These are phyloP conservation scores for Lepidium africanum DNA, from an alignment of 345 rosid species.

Conservation along the genomic window DNA sequence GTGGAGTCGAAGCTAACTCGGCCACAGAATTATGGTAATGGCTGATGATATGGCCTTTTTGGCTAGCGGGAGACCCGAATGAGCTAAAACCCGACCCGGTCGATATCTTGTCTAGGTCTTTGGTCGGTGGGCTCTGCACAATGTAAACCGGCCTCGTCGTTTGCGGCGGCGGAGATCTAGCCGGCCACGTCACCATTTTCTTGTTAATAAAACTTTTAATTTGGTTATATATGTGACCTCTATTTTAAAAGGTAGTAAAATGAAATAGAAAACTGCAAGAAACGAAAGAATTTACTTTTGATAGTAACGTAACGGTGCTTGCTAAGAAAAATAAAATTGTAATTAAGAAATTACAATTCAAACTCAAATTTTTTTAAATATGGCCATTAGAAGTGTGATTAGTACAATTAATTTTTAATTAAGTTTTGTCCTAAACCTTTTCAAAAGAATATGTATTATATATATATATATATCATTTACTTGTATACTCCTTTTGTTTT, in stretches of 20 bases:
- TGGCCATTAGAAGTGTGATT: fast-evolving
- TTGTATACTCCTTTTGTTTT: too few relatives aligned
- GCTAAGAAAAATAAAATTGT: background rate
- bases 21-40: constrained; percentile 48
- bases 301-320: constrained; percentile 5
- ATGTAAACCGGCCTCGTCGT: constrained; percentile 56
- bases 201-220: background rate
- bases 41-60: constrained; percentile 8
- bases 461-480: too few relatives aligned
- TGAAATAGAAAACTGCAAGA: background rate
- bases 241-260: background rate
- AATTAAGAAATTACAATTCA: background rate
- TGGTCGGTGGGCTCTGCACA: constrained; percentile 86
- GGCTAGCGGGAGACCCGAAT: background rate
- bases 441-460: too few relatives aligned
- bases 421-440: too few relatives aligned
- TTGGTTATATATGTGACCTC: background rate
- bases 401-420: too few relatives aligned
- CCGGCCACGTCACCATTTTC: constrained; percentile 22
- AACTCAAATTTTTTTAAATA: background rate
- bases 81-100: constrained; percentile 63
- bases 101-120: constrained; percentile 74
- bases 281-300: background rate
- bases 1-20: constrained; percentile 64
- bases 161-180: constrained; percentile 49